A percentile compares a stretch with the other conserved stretches of the same genome.
Conservation (phyloP, 2,329 filamentous ascomycete genomes). For the Dactylellina sp. region DNA sequence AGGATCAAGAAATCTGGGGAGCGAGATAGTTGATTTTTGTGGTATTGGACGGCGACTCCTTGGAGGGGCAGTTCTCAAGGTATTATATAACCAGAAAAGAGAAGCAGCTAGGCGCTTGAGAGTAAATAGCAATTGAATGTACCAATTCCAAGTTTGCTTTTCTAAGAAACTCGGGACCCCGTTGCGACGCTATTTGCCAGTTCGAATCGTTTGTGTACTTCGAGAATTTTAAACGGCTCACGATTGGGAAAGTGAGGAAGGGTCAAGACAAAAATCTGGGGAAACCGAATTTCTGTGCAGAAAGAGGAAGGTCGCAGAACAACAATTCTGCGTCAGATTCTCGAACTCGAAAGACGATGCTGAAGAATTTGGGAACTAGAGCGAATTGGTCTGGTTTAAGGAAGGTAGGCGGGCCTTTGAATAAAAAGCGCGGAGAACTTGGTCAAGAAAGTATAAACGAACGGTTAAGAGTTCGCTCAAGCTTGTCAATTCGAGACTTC, state of each 20-base stretch:
- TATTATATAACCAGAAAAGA: conserved; percentile 16
- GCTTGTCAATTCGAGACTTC: conserved; percentile 24
- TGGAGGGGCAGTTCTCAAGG: conserved; percentile 10
- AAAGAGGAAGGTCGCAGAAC: conserved; percentile 54
- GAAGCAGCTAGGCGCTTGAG: conserved; percentile 44
- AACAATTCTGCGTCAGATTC: conserved; percentile 38
- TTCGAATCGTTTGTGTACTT: conserved; percentile 16
- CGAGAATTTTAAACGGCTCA: conserved; percentile 27
- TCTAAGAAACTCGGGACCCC: conserved; percentile 29
- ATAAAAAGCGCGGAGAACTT: conserved; percentile 17
- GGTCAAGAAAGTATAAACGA: conserved; percentile 13
- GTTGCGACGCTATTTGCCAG: conserved; percentile 34
- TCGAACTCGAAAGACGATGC: conserved; percentile 32
- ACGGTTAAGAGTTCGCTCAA: conserved; percentile 27
- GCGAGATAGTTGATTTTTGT: conserved; percentile 11
- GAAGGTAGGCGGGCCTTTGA: conserved; percentile 29
- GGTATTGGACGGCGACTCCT: conserved; percentile 13
- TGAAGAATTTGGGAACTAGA: conserved; percentile 31
- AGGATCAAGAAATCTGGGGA: conserved; percentile 2
- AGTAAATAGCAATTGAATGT: conserved; percentile 12
- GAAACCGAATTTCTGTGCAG: conserved; percentile 38
- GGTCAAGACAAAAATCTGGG: conserved; percentile 44
- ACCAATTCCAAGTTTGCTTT: conserved; percentile 47
- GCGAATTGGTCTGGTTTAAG: conserved; percentile 26
- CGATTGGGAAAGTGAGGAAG: conserved; percentile 41